These are phyloP conservation scores for Mucor plumbeus DNA, from an alignment of 371 early-diverging fungal species.

Conservation along the genomic window DNA sequence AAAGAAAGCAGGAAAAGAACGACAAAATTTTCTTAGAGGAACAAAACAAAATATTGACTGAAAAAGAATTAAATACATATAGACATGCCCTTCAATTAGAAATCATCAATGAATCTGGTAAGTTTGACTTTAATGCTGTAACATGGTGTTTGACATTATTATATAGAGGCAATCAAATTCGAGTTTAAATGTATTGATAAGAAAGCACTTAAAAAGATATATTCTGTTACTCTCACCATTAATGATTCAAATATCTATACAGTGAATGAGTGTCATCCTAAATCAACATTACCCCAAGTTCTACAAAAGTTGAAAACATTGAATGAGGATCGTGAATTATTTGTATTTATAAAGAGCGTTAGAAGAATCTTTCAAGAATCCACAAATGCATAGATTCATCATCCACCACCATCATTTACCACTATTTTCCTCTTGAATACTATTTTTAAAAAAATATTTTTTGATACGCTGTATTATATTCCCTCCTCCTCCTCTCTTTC, in stretches of 20 bases:
- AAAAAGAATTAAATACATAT: background rate
- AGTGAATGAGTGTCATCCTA: conserved; percentile 2
- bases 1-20: background rate
- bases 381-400: background rate
- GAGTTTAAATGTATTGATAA: conserved; percentile 2
- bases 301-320: background rate
- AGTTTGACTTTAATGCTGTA: background rate
- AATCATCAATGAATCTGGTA: background rate
- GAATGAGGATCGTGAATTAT: conserved; percentile 1
- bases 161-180: background rate
- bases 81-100: conserved; percentile 1
- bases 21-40: background rate
- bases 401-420: background rate
- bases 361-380: background rate
- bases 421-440: background rate
- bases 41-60: background rate
- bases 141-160: background rate
- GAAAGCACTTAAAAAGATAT: background rate
- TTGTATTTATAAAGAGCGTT: background rate
- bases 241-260: background rate
- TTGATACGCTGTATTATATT: too few relatives aligned
- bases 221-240: background rate
- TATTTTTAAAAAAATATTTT: too few relatives aligned
- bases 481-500: too few relatives aligned
- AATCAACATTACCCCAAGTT: background rate